phyloP scores from a whole-genome alignment of 305 asterid genomes.

The Fraxinus angustifolia region DNA sequence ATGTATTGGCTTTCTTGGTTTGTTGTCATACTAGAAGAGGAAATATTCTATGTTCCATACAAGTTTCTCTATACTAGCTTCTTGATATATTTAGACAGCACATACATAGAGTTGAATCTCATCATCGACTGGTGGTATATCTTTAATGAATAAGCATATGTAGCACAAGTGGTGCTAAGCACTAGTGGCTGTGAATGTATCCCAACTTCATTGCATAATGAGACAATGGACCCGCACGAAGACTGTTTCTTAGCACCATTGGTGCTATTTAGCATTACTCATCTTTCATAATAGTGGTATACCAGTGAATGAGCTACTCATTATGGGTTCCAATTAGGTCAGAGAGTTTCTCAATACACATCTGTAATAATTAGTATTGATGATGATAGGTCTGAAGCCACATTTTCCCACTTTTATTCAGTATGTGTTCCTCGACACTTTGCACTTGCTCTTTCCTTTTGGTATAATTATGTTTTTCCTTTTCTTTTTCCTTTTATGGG shows the following conservation, averaged over 20 bases:
- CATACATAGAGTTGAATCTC: not conserved
- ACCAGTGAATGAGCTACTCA: not conserved
- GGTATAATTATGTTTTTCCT: not conserved
- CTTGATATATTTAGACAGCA: not conserved
- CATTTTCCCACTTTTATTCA: not conserved
- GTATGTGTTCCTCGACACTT: not conserved
- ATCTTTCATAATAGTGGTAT: not conserved
- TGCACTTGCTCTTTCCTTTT: not conserved
- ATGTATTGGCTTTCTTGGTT: not conserved
- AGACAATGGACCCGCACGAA: not conserved
- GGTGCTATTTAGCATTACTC: not conserved
- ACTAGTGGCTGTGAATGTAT: not conserved
- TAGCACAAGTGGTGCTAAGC: not conserved
- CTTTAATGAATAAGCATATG: not conserved
- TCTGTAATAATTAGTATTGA: not conserved
- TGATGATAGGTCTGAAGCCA: not conserved
- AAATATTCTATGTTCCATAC: not conserved
- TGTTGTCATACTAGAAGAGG: not conserved
- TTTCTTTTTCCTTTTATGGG: not conserved
- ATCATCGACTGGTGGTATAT: not conserved
- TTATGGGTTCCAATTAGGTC: not conserved
- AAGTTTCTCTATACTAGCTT: not conserved
- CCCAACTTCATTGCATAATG: not conserved
- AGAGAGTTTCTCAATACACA: not conserved
- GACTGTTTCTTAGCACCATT: not conserved